Evolutionary conservation across 371 early-diverging fungal genomes (phyloP), one percentile per base, ranked within the genome.

Genomic region (Apophysomyces variabilis): DNA sequence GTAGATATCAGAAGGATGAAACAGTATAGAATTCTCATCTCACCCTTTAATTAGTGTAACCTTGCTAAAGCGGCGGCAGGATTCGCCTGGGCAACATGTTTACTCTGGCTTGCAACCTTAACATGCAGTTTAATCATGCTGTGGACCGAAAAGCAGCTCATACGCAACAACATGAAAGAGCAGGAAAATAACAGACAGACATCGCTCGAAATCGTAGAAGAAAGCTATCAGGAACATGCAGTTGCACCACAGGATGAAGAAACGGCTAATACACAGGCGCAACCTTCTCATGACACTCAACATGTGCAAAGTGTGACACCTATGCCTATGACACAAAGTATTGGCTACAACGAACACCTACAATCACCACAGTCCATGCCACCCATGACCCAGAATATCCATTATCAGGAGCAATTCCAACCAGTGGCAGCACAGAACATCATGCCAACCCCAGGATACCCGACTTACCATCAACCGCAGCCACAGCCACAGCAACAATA

Each of bases 41-140:
- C 18, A 26, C 5, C 8, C 8, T 44, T 8, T 45, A 2, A 35
- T 26, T 60, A 76, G 82, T 82, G 82, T 58, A 77, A 77, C 59
- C 67, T 72, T 38, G 75, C 67, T 13, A 79, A 77, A 64, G 76
- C 71, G 3, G 58, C 71, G 8, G 73, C 78, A 56, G 82, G 64
- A 13, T 77, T 82, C 66, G 59, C 78, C 26, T 82, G 82, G 82
- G 62, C 78, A 14, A 77, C 76, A 21, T 79, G 78, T 66, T 67
- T 82, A 44, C 43, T 77, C 38, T 82, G 82, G 82, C 36, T 79
- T 14, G 56, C 60, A 11, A 69, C 78, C 4, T 64, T 79, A n/a
- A 39, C 62, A 11, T 68, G 74, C 21, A 70, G 73, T 1, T 39
- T 67, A 18, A 62, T 82, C 21, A 66, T 67, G 9, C 73, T 79